Percentiles rank a stretch among this genome's conserved stretches.
These are phyloP conservation scores for Carex kokanica DNA, from an alignment of 176 grass and related monocot species.

Conservation along the genomic window DNA sequence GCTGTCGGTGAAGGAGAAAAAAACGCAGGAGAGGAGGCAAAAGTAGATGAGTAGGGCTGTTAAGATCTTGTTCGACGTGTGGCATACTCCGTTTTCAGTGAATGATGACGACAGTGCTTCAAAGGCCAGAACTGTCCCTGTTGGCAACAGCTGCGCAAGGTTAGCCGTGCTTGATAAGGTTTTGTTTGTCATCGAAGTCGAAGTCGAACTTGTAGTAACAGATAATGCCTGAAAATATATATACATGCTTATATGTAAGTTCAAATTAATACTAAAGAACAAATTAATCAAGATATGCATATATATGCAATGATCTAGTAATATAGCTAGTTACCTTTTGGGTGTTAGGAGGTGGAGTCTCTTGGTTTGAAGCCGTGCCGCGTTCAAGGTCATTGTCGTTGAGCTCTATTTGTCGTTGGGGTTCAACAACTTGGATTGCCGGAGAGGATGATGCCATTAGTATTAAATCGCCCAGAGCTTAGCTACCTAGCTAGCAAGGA, in stretches of 20 bases:
- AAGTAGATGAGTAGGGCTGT: slow-evolving; percentile 23
- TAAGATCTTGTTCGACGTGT: slow-evolving; percentile 29
- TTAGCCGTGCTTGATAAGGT: slow-evolving; percentile 30
- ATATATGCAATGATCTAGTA: background rate
- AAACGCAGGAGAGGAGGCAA: slow-evolving; percentile 23
- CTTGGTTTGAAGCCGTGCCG: background rate
- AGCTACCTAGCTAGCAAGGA: background rate
- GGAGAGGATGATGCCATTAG: slow-evolving; percentile 1
- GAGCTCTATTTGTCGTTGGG: background rate
- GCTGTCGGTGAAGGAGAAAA: slow-evolving; percentile 52
- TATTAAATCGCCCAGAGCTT: background rate
- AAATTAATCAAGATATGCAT: background rate
- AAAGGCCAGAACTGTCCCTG: slow-evolving; percentile 45
- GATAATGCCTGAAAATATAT: background rate
- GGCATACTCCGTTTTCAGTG: slow-evolving; percentile 32
- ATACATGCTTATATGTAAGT: background rate
- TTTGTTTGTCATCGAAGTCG: slow-evolving; percentile 26
- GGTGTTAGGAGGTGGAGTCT: background rate
- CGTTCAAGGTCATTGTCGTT: background rate
- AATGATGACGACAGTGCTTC: slow-evolving; percentile 38
- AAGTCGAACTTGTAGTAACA: background rate
- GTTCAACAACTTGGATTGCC: background rate
- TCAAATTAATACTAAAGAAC: background rate
- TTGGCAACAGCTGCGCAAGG: slow-evolving; percentile 47
- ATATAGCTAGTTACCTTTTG: background rate